These are phyloP conservation scores for Chaetomium tenue DNA, from an alignment of 495 filamentous ascomycete species.

Conservation along the genomic window DNA sequence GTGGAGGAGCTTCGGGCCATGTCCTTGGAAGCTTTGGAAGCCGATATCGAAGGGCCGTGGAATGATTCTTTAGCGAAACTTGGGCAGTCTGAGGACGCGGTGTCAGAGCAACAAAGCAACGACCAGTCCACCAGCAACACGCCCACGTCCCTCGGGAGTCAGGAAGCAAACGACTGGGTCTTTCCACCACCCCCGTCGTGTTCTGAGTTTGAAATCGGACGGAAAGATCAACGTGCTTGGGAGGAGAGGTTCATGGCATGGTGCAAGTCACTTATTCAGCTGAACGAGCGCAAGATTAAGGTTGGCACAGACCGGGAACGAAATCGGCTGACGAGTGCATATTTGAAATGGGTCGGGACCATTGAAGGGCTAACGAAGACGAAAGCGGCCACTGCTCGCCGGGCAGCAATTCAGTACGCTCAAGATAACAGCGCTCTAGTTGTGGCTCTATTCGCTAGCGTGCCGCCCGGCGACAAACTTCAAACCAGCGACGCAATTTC, in stretches of 20 bases:
- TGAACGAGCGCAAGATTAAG: slow-evolving; percentile 22
- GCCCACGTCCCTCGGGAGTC: background rate
- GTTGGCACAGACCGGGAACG: background rate
- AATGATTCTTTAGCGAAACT: background rate
- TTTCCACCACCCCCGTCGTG: slow-evolving; percentile 14
- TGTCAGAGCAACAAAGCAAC: background rate
- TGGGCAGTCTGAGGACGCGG: background rate
- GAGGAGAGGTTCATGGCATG: slow-evolving; percentile 24
- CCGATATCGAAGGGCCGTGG: background rate
- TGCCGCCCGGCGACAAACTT: background rate
- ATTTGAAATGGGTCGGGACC: slow-evolving; percentile 25
- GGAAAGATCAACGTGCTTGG: slow-evolving; percentile 22
- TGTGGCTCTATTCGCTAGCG: slow-evolving; percentile 4
- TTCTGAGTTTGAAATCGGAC: slow-evolving; percentile 13
- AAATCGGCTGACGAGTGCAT: slow-evolving; percentile 11
- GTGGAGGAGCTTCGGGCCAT: slow-evolving; percentile 11
- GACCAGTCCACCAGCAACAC: background rate
- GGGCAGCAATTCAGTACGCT: slow-evolving; percentile 19
- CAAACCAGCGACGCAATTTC: background rate
- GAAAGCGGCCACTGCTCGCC: slow-evolving; percentile 20
- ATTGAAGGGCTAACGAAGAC: slow-evolving; percentile 22
- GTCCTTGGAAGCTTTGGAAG: slow-evolving; percentile 5
- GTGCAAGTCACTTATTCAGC: slow-evolving; percentile 22
- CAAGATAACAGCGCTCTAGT: slow-evolving; percentile 13
- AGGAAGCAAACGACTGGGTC: slow-evolving; percentile 17